phyloP scores from a whole-genome alignment of 2,329 filamentous ascomycete genomes.

The Monascus ruber region DNA sequence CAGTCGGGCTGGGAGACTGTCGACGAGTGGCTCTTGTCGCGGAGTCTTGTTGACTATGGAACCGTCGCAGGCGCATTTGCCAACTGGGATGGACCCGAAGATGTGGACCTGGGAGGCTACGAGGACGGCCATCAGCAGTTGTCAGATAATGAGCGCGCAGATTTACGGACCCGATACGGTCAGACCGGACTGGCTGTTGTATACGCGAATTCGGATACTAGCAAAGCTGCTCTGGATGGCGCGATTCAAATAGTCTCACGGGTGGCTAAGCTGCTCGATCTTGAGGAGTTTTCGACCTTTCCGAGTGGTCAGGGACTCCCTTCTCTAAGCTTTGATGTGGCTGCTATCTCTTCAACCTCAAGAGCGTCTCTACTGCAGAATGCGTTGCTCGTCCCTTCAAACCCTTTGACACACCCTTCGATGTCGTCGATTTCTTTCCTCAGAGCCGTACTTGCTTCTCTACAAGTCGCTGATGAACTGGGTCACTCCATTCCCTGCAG shows the following conservation, averaged over 20 bases:
- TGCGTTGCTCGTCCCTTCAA: conserved; percentile 25
- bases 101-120: conserved; percentile 48
- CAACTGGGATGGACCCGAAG: conserved; percentile 49
- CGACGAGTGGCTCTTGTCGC: conserved; percentile 48
- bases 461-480: conserved; percentile 27
- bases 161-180: conserved; percentile 40
- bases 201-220: conserved; percentile 41
- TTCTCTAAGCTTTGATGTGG: conserved; percentile 19
- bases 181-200: conserved; percentile 50
- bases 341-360: conserved; percentile 24
- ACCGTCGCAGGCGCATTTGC: conserved; percentile 40
- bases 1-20: conserved; percentile 44
- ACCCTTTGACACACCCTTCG: conserved; percentile 31
- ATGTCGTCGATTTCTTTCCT: conserved; percentile 29
- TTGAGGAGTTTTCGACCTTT: conserved; percentile 34
- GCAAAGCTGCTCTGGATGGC: conserved; percentile 33
- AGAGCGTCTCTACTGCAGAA: conserved; percentile 32
- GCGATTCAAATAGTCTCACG: conserved; percentile 40
- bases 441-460: conserved; percentile 29
- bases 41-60: conserved; percentile 40
- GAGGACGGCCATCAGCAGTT: conserved; percentile 31
- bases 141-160: conserved; percentile 31
- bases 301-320: conserved; percentile 13
- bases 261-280: conserved; percentile 39
- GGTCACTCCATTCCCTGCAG: conserved; percentile 27